Base-by-base conservation (phyloP, 106 monocot genomes). In the Dendrobium catenatum region DNA sequence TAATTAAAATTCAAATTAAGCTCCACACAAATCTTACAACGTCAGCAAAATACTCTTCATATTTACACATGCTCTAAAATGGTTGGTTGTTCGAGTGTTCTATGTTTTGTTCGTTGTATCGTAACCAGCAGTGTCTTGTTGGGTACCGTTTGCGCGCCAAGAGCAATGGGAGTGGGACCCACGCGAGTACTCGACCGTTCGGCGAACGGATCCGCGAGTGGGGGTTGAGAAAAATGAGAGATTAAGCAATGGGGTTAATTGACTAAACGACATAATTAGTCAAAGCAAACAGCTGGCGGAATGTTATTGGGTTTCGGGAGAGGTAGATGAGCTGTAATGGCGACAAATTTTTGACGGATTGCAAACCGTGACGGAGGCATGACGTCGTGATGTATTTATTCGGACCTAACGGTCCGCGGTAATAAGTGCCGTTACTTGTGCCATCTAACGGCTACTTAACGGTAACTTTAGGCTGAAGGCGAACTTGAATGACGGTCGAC, bases 321-420 rank as follows among this genome's bases (percentile, higher is more conserved):
- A 9, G 64, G 6, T 6, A 72, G 16, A 37, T 51, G 51, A 51
- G 13, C 51, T 51, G 13, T 51, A 51, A 15, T 11, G 51, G 11
- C 7, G 48, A 15, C 13, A 51, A 13, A 13, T 15, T 51, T 10
- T 51, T 51, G 51, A 51, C 51, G 16, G 13, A 2, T 51, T 13
- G 72, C 40, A 51, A 72, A 72, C 11, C 10, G 37, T 40, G 40
- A 72, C 33, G 33, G 17, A 15, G 5, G 0, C 31, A 33, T 70
- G 68, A 29, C 68, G 29, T 70, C 68, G 68, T 70, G 9, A 33
- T 70, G 33, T 33, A 70, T 70, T 70, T 70, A 70, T 48, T 48
- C 48, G 48, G 7, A 0, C 48, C 1, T 9, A 48, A 0, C 48
- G 48, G 48, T 48, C 10, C 48, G 9, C 24, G 11, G 11, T 1